Conservation (phyloP, 2,329 filamentous ascomycete genomes). For the Fusarium sp. region DNA sequence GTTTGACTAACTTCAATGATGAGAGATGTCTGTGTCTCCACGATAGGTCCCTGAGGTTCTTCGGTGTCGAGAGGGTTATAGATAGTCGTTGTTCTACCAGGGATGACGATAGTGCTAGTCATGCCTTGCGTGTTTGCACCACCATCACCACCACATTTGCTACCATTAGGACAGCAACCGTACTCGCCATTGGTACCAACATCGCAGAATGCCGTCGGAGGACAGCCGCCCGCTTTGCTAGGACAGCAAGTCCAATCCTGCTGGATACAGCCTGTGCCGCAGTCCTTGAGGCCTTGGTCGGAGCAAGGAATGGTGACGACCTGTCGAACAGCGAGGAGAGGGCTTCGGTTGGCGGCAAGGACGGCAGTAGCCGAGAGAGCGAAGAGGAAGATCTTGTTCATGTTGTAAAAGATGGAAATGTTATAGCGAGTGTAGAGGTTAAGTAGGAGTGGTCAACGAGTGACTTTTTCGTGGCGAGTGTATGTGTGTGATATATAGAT, state of each 20-base stretch:
- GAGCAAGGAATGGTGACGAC: slow-evolving; percentile 37
- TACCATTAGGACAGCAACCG: slow-evolving; percentile 45
- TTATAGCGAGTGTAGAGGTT: slow-evolving; percentile 8
- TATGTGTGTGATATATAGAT: neutral
- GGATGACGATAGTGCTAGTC: slow-evolving; percentile 25
- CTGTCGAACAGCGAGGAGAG: slow-evolving; percentile 35
- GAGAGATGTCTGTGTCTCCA: slow-evolving; percentile 12
- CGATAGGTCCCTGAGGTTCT: slow-evolving; percentile 5
- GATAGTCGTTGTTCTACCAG: slow-evolving; percentile 23
- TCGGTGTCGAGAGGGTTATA: neutral
- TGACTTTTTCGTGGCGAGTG: neutral
- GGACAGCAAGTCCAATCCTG: slow-evolving; percentile 45
- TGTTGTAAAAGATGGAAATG: slow-evolving; percentile 15
- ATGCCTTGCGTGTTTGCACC: slow-evolving; percentile 31
- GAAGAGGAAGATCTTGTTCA: slow-evolving; percentile 43
- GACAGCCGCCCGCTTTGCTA: slow-evolving; percentile 42
- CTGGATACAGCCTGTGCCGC: slow-evolving; percentile 45
- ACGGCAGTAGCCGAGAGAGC: slow-evolving; percentile 32
- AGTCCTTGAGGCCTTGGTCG: slow-evolving; percentile 39
- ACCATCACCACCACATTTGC: slow-evolving; percentile 41
- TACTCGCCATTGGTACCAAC: slow-evolving; percentile 42
- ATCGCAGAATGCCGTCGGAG: slow-evolving; percentile 36
- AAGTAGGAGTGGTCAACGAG: slow-evolving; percentile 4
- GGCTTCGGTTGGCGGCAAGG: slow-evolving; percentile 31
- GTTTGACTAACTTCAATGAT: neutral